A percentile compares a stretch with the other conserved stretches of the same genome.
phyloP scores from a whole-genome alignment of 2,329 filamentous ascomycete species.

The Golovinomyces cichoracearum region DNA sequence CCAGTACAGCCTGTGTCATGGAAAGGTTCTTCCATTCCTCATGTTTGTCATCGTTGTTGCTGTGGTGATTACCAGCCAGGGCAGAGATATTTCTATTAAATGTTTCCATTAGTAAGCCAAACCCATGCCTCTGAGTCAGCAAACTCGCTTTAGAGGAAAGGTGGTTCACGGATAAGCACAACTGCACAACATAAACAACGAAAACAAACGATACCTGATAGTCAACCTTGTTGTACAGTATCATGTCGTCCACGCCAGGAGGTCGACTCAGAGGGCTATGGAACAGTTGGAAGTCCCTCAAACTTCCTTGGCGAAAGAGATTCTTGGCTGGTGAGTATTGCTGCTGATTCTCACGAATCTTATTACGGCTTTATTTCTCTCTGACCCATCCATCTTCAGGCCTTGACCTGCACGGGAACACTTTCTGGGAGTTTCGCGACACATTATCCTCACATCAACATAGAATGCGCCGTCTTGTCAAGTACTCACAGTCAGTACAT shows the following conservation, averaged over 20 bases:
- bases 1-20: no score
- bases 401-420: conserved; percentile 38
- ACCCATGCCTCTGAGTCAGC: no score
- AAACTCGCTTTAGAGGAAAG: no score
- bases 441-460: conserved; percentile 14
- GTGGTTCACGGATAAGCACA: background rate
- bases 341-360: background rate
- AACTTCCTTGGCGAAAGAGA: conserved; percentile 35
- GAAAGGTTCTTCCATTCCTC: no score
- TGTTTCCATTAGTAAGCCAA: no score
- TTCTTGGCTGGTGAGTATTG: conserved; percentile 29
- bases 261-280: conserved; percentile 17
- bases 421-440: conserved; percentile 42
- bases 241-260: conserved; percentile 8
- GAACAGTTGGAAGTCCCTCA: conserved; percentile 36
- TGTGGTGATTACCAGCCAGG: background rate
- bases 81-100: no score
- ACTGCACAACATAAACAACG: background rate
- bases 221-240: background rate
- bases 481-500: conserved; percentile 29
- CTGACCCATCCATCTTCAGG: conserved; percentile 18
- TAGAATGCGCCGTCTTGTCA: conserved; percentile 35
- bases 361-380: background rate
- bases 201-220: background rate
- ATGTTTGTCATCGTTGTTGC: no score